phyloP scores from a whole-genome alignment of 2,329 filamentous ascomycete genomes.

The Conoideocrella luteorostrata region DNA sequence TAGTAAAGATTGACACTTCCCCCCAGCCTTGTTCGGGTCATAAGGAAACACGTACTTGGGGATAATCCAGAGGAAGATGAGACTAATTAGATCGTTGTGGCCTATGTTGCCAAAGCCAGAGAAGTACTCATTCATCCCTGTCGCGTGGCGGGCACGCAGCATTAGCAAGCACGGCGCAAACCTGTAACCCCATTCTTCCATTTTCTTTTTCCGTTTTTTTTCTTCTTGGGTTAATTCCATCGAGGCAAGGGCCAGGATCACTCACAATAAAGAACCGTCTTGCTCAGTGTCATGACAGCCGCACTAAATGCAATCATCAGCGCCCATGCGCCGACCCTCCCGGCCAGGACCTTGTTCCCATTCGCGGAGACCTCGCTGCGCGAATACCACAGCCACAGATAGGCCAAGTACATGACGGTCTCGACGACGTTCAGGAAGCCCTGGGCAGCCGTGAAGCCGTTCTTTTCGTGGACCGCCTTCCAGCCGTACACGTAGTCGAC shows the following conservation, averaged over 20 bases:
- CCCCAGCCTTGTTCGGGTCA: too few species aligned
- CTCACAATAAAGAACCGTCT: conserved; percentile 56
- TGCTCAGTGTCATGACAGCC: conserved; percentile 54
- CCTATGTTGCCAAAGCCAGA: conserved; percentile 51
- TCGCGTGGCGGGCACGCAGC: background rate
- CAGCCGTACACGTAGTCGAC: conserved; percentile 79
- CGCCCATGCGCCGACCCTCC: conserved; percentile 37
- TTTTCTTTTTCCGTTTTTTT: too few species aligned
- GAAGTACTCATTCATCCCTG: conserved; percentile 52
- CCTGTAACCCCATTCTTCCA: too few species aligned
- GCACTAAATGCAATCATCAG: conserved; percentile 45
- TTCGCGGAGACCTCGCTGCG: conserved; percentile 12
- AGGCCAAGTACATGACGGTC: conserved; percentile 53
- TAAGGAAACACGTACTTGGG: conserved; percentile 43
- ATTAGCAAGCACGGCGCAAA: too few species aligned
- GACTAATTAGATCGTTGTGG: conserved; percentile 40
- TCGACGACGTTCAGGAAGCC: conserved; percentile 62
- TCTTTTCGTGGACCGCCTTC: conserved; percentile 58
- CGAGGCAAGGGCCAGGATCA: too few species aligned
- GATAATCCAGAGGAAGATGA: conserved; percentile 50
- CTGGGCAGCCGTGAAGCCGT: conserved; percentile 77
- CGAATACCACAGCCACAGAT: conserved; percentile 40
- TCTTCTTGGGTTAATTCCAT: too few species aligned
- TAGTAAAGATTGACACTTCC: too few species aligned
- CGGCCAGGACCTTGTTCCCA: conserved; percentile 29